These are phyloP conservation scores for Aspergillus sp. DNA, from an alignment of 2,329 filamentous ascomycete species.

Conservation along the genomic window DNA sequence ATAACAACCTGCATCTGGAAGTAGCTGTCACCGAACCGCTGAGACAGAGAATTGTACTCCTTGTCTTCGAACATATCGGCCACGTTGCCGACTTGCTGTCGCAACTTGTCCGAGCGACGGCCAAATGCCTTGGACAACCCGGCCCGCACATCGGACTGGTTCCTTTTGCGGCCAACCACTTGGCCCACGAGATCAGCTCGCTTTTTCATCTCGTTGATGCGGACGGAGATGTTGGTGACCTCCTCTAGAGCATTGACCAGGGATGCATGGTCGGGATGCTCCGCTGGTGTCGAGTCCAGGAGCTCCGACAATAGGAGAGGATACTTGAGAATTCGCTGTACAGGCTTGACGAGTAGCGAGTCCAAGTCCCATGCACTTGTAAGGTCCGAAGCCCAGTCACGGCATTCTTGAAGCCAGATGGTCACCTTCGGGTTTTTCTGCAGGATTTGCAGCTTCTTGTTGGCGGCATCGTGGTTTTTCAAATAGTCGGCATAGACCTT, in stretches of 20 bases:
- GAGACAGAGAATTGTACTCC: conserved; percentile 70
- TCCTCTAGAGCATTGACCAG: conserved; percentile 69
- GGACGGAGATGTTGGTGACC: conserved; percentile 52
- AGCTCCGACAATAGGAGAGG: conserved; percentile 77
- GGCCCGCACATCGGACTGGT: conserved; percentile 80
- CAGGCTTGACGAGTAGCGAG: conserved; percentile 93
- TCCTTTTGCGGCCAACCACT: conserved; percentile 76
- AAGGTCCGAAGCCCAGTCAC: conserved; percentile 82
- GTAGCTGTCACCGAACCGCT: conserved; percentile 87
- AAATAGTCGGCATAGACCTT: conserved; percentile 59
- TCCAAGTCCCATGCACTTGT: conserved; percentile 93
- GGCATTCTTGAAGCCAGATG: conserved; percentile 89
- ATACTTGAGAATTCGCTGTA: conserved; percentile 91
- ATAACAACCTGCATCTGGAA: conserved; percentile 87
- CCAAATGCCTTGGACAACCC: conserved; percentile 84
- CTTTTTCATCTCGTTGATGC: conserved; percentile 92
- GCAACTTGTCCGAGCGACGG: conserved; percentile 79
- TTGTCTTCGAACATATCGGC: conserved; percentile 68
- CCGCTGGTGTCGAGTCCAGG: conserved; percentile 67
- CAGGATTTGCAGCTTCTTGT: conserved; percentile 50
- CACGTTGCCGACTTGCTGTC: conserved; percentile 56
- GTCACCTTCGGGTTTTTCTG: conserved; percentile 53
- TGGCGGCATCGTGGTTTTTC: conserved; percentile 59
- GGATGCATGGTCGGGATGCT: conserved; percentile 72
- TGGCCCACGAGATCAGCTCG: conserved; percentile 88